Conservation (phyloP, 2,329 filamentous ascomycete species). For the Saccharata proteae region DNA sequence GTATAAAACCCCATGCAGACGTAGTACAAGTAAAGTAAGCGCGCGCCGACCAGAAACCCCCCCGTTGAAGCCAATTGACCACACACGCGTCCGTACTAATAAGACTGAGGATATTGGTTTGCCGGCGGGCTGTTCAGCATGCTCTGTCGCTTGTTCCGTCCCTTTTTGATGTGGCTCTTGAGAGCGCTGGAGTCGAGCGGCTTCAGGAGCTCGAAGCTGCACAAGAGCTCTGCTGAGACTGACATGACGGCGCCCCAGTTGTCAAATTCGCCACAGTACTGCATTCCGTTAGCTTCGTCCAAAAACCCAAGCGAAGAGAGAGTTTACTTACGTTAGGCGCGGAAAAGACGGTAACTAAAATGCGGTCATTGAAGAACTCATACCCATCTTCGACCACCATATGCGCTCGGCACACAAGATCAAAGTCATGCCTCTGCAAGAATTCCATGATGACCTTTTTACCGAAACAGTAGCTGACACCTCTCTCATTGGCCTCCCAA, state of each 20-base stretch:
- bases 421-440: constrained; percentile 86
- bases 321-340: constrained; percentile 79
- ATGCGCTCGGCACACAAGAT: constrained; percentile 90
- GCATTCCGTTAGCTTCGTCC: constrained; percentile 12
- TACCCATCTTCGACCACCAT: constrained; percentile 99
- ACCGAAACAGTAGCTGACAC: constrained; percentile 96
- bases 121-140: constrained; percentile 81
- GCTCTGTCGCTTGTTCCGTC: constrained; percentile 82
- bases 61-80: too few relatives aligned
- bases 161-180: constrained; percentile 99
- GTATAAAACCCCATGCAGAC: too few relatives aligned
- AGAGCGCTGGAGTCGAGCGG: constrained; percentile 89
- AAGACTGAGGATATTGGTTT: constrained; percentile 39
- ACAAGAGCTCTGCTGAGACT: constrained; percentile 82
- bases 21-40: too few relatives aligned
- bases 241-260: constrained; percentile 99
- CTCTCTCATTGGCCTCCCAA: constrained; percentile 94
- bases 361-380: constrained; percentile 93
- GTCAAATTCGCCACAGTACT: constrained; percentile 98
- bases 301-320: background rate
- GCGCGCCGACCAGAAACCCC: too few relatives aligned
- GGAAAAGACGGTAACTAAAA: constrained; percentile 93
- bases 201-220: constrained; percentile 94
- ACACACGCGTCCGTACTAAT: too few relatives aligned
- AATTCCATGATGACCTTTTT: constrained; percentile 98